Base-by-base conservation (phyloP, 495 filamentous ascomycete genomes). In the Penicillium flavigenum region DNA sequence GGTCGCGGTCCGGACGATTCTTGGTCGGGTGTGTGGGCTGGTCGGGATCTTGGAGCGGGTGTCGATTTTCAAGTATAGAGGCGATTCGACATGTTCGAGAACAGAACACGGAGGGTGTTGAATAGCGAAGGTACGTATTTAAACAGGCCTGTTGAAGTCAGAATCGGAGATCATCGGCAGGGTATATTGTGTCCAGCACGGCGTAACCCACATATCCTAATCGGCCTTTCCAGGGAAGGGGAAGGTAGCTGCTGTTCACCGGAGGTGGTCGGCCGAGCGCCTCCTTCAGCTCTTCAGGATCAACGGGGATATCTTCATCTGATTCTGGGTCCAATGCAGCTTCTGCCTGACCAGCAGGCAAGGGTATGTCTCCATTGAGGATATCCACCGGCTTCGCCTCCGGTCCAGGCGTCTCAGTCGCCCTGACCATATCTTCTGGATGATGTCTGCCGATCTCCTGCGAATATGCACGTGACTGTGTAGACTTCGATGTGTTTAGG, bases 11-110 rank as follows among this genome's bases (percentile, higher is more conserved):
- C 1, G 89, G 91, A 2, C 89, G 80, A 66, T 96, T 96, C 71
- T 91, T 94, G 2, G 81, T 88, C 7, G 88, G 55, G 70, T 96
- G 91, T 47, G 88, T 82, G 1, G 91, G 91, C 65, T 88, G 82
- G 0, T 82, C 80, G 2, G 88, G 88, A 64, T 95, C 83, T 56
- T 74, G 73, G 4, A 96, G 81, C 2, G 92, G 91, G 70, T 96
- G 83, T 4, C 92, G 85, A 60, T 96, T 89, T 46, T 97, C 91
- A 6, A 96, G 70, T 39, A 96, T 96, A 5, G 91, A 95, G 0
- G 90, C 80, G 62, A 97, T 94, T 44, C 92, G 89, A 67, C 91
- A 96, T 1, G 92, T 96, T 24, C 93, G 83, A 2, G 94, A 97
- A 67, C 86, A 88, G 73, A 97, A 98, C 10, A 97, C 85, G 0